Evolutionary conservation across 2,329 filamentous ascomycete species (phyloP).

Genomic region (Biscogniauxia marginata): DNA sequence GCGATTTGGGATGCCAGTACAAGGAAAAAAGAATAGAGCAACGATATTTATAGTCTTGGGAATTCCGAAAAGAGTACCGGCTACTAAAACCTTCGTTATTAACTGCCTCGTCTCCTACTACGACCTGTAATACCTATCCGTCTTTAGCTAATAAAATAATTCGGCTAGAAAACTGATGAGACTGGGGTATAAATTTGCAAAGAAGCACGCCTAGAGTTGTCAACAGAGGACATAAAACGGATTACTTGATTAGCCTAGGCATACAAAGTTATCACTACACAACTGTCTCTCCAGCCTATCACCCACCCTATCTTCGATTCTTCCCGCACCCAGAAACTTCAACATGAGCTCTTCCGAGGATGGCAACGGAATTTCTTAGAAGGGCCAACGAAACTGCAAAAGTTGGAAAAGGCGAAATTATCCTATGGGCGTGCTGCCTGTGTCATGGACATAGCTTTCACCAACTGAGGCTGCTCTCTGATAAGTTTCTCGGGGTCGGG

Average conservation of each 20-base stretch:
- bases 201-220: too few relatives aligned
- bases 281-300: neutral
- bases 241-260: neutral
- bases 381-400: neutral
- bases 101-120: neutral
- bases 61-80: neutral
- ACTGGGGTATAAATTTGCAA: too few relatives aligned
- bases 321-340: too few relatives aligned
- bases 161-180: neutral
- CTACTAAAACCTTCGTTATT: neutral
- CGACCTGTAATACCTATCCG: too few relatives aligned
- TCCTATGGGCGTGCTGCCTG: neutral
- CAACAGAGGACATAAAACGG: neutral
- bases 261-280: neutral
- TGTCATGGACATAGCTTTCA: constrained; percentile 6
- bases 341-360: too few relatives aligned
- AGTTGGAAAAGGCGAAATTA: neutral
- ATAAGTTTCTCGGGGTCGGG: constrained; percentile 20
- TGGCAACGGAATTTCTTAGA: neutral
- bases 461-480: constrained; percentile 8
- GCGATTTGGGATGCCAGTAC: too few relatives aligned
- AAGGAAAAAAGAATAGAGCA: too few relatives aligned
- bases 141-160: too few relatives aligned
- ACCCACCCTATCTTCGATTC: too few relatives aligned
- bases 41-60: too few relatives aligned